Base-by-base conservation (phyloP, 148 eudicot genomes). In the Salicornia ramosissima region DNA sequence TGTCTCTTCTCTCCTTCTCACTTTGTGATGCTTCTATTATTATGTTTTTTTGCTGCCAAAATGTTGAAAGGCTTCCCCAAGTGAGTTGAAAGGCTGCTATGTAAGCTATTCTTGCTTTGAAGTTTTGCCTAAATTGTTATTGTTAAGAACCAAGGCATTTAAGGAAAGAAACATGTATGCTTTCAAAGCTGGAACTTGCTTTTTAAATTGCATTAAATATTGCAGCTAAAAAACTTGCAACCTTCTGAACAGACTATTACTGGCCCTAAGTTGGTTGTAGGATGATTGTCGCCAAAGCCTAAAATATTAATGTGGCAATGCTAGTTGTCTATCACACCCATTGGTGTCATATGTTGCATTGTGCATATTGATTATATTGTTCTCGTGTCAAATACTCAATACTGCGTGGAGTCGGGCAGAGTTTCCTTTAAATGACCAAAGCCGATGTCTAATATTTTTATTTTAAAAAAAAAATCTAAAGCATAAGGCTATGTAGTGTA, bases 1-100 rank as follows among this genome's bases (percentile, higher is more conserved):
- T 50, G 82, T 68, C 21, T 76, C 62, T 72, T 51, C 56, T 72
- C 22, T 36, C 46, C 55, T 30, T 21, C 25, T 18, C 9, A 65
- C 40, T 66, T n/a, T n/a, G n/a, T n/a, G n/a, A n/a, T 39, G 11
- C 13, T 0, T 21, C 33, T 50, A 4, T 24, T 19, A 43, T 13
- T 64, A 39, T 45, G 65, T 2, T 49, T 58, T 59, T 29, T 49
- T 51, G 30, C n/a, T 15, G 55, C 2, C 46, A 31, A 33, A 22
- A 5, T 18, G 15, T 47, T 65, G 66, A 24, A 33, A 15, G 10
- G 45, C 12, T 29, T 67, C 50, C 58, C 11, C 10, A 22, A 36
- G 49, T 72, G 5, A 28, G 24, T n/a, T 33, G 21, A 54, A 64
- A 14, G 14, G 26, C 63, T 40, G 12, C 13, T 21, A 25, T 39